Base-by-base conservation (phyloP, 352 stramenopile species). In the Globisporangium viniferum region DNA sequence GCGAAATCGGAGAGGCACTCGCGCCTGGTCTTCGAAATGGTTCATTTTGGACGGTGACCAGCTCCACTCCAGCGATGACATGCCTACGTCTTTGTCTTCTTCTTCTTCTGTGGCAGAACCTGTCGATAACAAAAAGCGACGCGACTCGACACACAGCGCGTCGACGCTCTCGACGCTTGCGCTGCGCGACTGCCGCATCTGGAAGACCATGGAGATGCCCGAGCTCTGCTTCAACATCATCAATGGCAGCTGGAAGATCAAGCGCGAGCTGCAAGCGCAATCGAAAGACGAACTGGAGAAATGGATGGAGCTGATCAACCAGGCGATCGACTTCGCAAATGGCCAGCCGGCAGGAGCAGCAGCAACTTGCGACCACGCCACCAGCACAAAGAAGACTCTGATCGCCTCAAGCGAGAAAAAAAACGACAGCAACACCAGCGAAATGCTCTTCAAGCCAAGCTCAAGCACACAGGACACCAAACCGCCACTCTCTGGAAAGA, bases 171-270 rank as follows among this genome's bases (percentile, higher is more conserved):
- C 86, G 41, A 90, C 82, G 54, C 66, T 94, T 22, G 80, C 75
- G 9, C 71, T 94, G 59, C 81, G 78, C 39, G 84, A 85, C 55
- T 94, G 86, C 58, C 84, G 86, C 18, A 92, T 94, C 68, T 94
- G 86, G 86, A 94, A 94, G 77, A 94, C 86, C 9, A 91, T 84
- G 81, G 86, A 94, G 68, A 94, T 94, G 86, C 83, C 84, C 20
- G 84, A 92, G 66, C 76, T 93, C 44, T 79, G 74, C 48, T 93
- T 94, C 68, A 86, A 94, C 59, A 75, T 94, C 44, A 79, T 94
- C 33, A 82, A 92, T 64, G 80, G 73, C 48, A 86, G 73, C 59
- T 92, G 83, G 82, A 94, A 94, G 74, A 94, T 94, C 70, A 89
- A 89, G 59, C 86, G 84, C 55, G 86, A 94, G 64, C 75, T 94